Evolutionary conservation across 2,329 filamentous ascomycete species (phyloP), one percentile per base, ranked within the genome.

Genomic region (Talaromyces rugulosus): DNA sequence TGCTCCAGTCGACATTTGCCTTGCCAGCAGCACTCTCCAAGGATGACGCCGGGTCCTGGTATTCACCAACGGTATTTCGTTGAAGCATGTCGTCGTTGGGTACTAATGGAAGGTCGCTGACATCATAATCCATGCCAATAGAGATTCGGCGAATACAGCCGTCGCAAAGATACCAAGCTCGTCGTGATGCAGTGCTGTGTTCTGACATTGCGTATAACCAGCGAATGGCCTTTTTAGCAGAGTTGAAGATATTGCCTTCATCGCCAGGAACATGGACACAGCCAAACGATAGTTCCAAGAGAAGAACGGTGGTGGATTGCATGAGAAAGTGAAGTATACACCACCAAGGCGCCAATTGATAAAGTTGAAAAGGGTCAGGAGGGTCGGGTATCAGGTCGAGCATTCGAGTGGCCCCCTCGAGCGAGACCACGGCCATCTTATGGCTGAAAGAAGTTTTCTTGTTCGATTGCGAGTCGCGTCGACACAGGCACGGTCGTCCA

Each of bases 401-500:
- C 69, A 77, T 74, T 18, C 67, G 68, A 40, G 66, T 68, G 1
- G 78, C 77, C 30, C 77, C 74, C 12, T 77, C 71, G 14, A 80
- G 69, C 7, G 77, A 76, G 8, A 73, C 58, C 12, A 73, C 66
- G 0, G 78, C 78, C 64, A 77, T 72, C 18, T 71, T 69, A 56
- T 75, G 75, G 60, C 77, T 79, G 62, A 77, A 78, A 5, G 73
- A 71, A 30, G 67, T 59, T 30, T 63, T 62, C 27, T 70, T 64
- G 31, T 64, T 67, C 56, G 66, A 67, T 18, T 70, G 70, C 36
- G 75, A 71, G 57, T 79, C 78, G 28, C 76, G 72, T 18, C 77
- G 75, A 63, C 78, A 81, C n/a, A 80, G 73, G 64, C 77, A 80
- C 4, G 79, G 79, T 16, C 79, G 76, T 53, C 78, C 75, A 6